phyloP scores from a whole-genome alignment of 306 rosid species.

The Dalbergia cultrata region DNA sequence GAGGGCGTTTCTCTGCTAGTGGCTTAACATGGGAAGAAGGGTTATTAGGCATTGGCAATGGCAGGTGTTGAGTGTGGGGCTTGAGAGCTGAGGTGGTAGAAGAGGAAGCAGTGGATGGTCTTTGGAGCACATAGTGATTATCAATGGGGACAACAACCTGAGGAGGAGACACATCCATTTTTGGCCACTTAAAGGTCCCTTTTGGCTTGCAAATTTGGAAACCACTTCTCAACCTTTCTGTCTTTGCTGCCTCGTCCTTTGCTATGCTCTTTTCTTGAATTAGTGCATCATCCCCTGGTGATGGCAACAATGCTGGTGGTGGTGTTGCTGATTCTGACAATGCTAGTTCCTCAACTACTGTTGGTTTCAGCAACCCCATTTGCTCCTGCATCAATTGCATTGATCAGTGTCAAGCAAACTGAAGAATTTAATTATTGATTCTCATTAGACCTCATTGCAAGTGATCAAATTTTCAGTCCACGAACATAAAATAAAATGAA shows the following conservation, averaged over 20 bases:
- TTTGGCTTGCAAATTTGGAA: constrained; percentile 83
- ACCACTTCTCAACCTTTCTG: constrained; percentile 80
- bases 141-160: constrained; percentile 47
- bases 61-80: constrained; percentile 27
- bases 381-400: constrained; percentile 64
- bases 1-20: constrained; percentile 71
- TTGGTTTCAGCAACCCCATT: constrained; percentile 54
- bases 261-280: constrained; percentile 34
- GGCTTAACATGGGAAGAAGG: constrained; percentile 76
- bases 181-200: constrained; percentile 81
- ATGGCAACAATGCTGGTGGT: constrained; percentile 40
- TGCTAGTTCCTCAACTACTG: constrained; percentile 48
- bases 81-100: constrained; percentile 53
- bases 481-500: background rate
- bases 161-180: constrained; percentile 52
- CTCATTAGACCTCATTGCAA: constrained; percentile 1
- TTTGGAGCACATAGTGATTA: constrained; percentile 58
- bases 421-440: background rate
- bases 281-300: constrained; percentile 48
- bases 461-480: constrained; percentile 12
- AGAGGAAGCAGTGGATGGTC: constrained; percentile 75
- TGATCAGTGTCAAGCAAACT: constrained; percentile 36
- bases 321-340: constrained; percentile 58
- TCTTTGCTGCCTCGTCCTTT: constrained; percentile 75
- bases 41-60: constrained; percentile 30